Evolutionary conservation across 345 rosid species (phyloP).

Genomic region (Cardamine resedifolia): DNA sequence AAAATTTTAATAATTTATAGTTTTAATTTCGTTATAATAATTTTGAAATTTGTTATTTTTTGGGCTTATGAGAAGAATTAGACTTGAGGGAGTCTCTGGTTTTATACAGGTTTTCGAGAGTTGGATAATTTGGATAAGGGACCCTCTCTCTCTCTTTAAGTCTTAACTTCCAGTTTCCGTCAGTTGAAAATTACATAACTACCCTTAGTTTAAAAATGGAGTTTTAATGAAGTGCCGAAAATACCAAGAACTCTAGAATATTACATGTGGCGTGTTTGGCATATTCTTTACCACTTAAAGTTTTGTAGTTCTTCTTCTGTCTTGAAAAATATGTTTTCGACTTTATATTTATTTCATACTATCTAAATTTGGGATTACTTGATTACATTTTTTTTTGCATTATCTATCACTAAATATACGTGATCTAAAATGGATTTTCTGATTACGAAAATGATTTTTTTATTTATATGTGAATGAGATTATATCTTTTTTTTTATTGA

Average conservation of each 20-base stretch:
- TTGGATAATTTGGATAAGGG: slow-evolving; percentile 58
- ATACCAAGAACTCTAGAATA: slow-evolving; percentile 25
- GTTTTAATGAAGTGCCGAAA: not conserved
- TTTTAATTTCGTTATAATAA: no score
- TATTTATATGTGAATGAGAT: not conserved
- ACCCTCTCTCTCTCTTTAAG: slow-evolving; percentile 1
- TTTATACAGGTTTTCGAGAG: slow-evolving; percentile 47
- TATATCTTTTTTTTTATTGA: no score
- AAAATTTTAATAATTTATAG: not conserved
- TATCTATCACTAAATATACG: not conserved
- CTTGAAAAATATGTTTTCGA: not conserved
- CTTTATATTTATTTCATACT: not conserved
- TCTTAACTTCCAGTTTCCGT: slow-evolving; percentile 34
- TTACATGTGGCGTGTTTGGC: slow-evolving; percentile 33
- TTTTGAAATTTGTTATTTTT: not conserved
- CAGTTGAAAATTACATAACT: slow-evolving; percentile 30
- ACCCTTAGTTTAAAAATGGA: slow-evolving; percentile 12
- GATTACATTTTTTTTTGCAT: not conserved
- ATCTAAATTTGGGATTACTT: not conserved
- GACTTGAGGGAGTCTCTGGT: slow-evolving; percentile 38
- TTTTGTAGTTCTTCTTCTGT: not conserved
- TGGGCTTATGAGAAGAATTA: not conserved
- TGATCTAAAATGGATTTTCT: not conserved
- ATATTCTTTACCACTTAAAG: slow-evolving; percentile 17
- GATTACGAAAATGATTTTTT: not conserved